Percentiles rank a stretch among this genome's conserved stretches.
phyloP scores from a whole-genome alignment of 441 rosid genomes.

The Rhodomyrtus psidioides region DNA sequence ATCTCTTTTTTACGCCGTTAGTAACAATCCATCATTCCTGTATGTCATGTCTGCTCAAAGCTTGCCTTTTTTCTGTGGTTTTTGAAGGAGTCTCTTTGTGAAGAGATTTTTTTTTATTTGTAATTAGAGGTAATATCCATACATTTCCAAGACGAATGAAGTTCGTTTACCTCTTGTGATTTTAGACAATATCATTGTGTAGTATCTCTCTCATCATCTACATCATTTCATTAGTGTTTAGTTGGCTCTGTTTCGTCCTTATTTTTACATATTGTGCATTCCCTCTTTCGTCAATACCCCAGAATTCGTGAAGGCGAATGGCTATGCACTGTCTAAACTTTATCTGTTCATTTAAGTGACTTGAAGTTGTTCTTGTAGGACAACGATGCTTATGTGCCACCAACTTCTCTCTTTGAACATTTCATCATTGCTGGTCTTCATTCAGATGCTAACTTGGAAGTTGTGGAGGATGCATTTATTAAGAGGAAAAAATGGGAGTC shows the following conservation, averaged over 20 bases:
- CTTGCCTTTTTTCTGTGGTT: neutral
- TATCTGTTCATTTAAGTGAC: slow-evolving; percentile 4
- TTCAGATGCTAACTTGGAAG: slow-evolving; percentile 69
- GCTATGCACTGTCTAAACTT: neutral
- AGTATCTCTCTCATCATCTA: neutral
- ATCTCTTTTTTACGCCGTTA: neutral
- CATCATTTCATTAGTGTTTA: neutral
- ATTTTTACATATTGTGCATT: neutral
- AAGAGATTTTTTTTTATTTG: neutral
- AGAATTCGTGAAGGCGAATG: neutral
- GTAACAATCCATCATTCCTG: neutral
- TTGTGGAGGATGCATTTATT: slow-evolving; percentile 82
- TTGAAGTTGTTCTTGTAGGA: slow-evolving; percentile 43
- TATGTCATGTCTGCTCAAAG: neutral
- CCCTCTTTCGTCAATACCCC: neutral
- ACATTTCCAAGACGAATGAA: neutral
- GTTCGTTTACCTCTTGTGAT: neutral
- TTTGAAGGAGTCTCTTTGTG: neutral
- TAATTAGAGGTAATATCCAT: neutral
- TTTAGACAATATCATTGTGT: neutral
- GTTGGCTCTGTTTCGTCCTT: neutral
- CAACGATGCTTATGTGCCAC: slow-evolving; percentile 53
- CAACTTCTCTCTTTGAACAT: slow-evolving; percentile 86
- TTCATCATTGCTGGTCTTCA: slow-evolving; percentile 83
- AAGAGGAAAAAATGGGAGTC: slow-evolving; percentile 79